These are phyloP conservation scores for Eryngium alpinum DNA, from an alignment of 140 eudicot species.

Conservation along the genomic window DNA sequence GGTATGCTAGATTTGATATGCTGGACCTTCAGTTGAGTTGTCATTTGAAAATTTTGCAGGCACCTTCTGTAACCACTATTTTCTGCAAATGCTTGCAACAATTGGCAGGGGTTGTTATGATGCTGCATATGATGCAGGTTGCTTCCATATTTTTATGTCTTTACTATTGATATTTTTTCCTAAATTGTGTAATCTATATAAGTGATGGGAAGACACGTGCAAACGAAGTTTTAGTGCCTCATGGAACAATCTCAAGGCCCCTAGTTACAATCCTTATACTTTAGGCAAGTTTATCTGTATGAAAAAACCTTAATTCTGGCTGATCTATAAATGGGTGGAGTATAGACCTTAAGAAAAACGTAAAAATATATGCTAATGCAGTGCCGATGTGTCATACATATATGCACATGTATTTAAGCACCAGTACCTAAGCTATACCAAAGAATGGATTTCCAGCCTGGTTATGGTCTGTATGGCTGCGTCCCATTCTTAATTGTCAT, in stretches of 20 bases:
- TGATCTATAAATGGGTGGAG: not conserved
- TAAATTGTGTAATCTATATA: not conserved
- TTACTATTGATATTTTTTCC: not conserved
- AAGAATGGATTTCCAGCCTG: not conserved
- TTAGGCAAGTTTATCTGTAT: too few species aligned
- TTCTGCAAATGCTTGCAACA: conserved; percentile 72
- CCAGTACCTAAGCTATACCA: not conserved
- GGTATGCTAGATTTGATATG: too few species aligned
- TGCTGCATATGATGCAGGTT: conserved; percentile 75
- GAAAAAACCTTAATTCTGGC: not conserved
- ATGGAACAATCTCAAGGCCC: too few species aligned
- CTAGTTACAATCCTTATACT: too few species aligned
- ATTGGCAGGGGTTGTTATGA: conserved; percentile 61
- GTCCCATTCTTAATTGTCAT: too few species aligned
- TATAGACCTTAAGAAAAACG: not conserved
- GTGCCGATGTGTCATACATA: not conserved
- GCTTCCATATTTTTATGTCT: not conserved
- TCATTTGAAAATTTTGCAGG: conserved; percentile 37
- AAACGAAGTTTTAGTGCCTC: too few species aligned
- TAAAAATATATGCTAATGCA: not conserved
- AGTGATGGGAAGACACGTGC: not conserved
- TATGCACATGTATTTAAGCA: not conserved
- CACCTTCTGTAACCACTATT: conserved; percentile 77
- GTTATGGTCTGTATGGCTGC: too few species aligned
- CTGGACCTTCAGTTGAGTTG: not conserved